Conservation (phyloP, 805 yeast genomes). For the Metschnikowia corniflorae region DNA sequence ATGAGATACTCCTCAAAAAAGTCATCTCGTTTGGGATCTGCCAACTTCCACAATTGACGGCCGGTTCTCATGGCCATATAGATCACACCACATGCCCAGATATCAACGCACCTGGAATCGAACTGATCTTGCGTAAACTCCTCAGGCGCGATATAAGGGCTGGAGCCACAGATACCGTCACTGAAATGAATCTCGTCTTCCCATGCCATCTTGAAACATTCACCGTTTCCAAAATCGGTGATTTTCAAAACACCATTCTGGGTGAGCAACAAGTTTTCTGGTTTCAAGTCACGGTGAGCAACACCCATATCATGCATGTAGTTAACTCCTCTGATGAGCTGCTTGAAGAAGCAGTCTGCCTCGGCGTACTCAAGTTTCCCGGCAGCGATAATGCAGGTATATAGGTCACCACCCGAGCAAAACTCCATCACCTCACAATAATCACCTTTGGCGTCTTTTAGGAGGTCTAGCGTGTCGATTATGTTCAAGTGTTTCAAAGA, state of each 20-base stretch:
- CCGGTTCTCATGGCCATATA: constrained; percentile 96
- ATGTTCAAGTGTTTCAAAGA: constrained; percentile 75
- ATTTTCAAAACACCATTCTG: constrained; percentile 71
- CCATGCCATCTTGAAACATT: constrained; percentile 84
- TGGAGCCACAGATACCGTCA: constrained; percentile 79
- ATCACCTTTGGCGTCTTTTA: constrained; percentile 78
- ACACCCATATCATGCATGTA: constrained; percentile 91
- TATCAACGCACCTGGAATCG: constrained; percentile 79
- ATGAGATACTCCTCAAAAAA: constrained; percentile 70
- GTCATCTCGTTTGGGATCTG: constrained; percentile 71
- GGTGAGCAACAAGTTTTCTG: constrained; percentile 77
- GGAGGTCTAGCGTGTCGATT: constrained; percentile 68
- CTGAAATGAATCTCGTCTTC: constrained; percentile 66
- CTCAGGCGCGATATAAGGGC: constrained; percentile 91
- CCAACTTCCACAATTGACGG: constrained; percentile 85
- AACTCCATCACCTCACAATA: constrained; percentile 85
- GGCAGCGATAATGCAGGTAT: constrained; percentile 66
- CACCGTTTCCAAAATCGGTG: constrained; percentile 85
- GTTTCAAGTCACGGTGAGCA: constrained; percentile 85
- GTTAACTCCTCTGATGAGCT: constrained; percentile 74
- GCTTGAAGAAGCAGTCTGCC: constrained; percentile 89
- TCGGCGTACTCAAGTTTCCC: constrained; percentile 80
- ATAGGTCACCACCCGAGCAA: constrained; percentile 79
- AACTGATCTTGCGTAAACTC: constrained; percentile 63
- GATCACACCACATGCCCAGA: constrained; percentile 92